Base-by-base conservation (phyloP, 2,329 filamentous ascomycete genomes). In the Xylaria arbuscula region DNA sequence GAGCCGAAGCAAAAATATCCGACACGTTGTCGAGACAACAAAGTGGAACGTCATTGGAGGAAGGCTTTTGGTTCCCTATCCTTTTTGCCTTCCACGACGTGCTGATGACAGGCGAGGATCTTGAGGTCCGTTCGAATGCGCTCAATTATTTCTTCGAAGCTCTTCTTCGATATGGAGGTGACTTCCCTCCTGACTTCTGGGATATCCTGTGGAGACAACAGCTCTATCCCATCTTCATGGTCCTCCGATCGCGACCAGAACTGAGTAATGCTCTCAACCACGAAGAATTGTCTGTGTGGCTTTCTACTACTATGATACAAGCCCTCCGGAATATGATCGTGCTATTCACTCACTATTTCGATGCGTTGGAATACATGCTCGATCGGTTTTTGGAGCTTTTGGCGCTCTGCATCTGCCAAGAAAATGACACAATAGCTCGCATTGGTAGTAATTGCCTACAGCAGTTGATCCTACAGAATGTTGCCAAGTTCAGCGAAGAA, bases 271-370 rank as follows among this genome's bases (percentile, higher is more conserved):
- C 95, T 15, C 88, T 95, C 42, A 98, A 95, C 76, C 94, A 98
- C 76, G 97, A 99, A 80, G 96, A 99, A 78, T 86, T 98, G 22
- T 98, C 96, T 0, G 96, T 99, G 2, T 99, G 96, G 96, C 86
- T 99, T 28, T 98, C 96, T 0, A 99, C 96, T 0, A 99, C 96
- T 9, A 98, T 99, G 93, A 99, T 99, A 48, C 96, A 99, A 80
- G 96, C 96, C 1, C 84, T 99, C 64, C 91, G 96, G 67, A 98
- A 98, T 81, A 97, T 99, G 93, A 98, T 99, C 75, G 95, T 93
- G 0, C 88, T 99, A 28, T 99, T 99, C 80, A 99, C 97, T 0
- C 97, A 99, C 81, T 99, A 98, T 81, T 99, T 99, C 72, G 93
- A 97, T 67, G 90, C 94, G 0, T 84, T 99, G 10, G 94, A 98